phyloP scores from a whole-genome alignment of 768 basidiomycete genomes.

The Paxillus involutus region DNA sequence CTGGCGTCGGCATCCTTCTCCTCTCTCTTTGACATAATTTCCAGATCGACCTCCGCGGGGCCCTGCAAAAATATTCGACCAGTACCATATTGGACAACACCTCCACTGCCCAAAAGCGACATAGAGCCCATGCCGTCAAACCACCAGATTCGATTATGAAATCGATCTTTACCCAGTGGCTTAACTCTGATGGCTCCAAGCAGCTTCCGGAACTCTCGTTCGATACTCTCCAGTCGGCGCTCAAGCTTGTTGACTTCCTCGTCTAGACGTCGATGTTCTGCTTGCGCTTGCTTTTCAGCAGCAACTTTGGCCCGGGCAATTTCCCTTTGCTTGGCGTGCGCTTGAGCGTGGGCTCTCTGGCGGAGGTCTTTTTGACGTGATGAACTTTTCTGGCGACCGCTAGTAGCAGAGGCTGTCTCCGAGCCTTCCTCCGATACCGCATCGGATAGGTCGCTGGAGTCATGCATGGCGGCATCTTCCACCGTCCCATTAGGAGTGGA shows the following conservation, averaged over 20 bases:
- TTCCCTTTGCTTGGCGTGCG: slow-evolving; percentile 78
- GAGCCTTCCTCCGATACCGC: slow-evolving; percentile 60
- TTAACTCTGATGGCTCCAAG: slow-evolving; percentile 83
- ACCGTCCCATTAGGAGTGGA: slow-evolving; percentile 39
- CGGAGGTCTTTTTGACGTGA: slow-evolving; percentile 52
- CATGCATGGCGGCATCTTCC: slow-evolving; percentile 61
- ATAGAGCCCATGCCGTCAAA: slow-evolving; percentile 94
- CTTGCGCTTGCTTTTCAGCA: slow-evolving; percentile 76
- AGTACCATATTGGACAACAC: slow-evolving; percentile 80
- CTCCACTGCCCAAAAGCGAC: slow-evolving; percentile 75
- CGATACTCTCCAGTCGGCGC: slow-evolving; percentile 79
- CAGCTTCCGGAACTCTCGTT: slow-evolving; percentile 91
- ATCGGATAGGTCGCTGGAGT: slow-evolving; percentile 75
- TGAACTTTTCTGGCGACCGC: slow-evolving; percentile 42
- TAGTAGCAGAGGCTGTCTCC: slow-evolving; percentile 52
- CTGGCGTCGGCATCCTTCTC: slow-evolving; percentile 55
- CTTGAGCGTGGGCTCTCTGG: slow-evolving; percentile 51
- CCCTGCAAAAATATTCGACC: slow-evolving; percentile 94
- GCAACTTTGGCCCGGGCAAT: slow-evolving; percentile 75
- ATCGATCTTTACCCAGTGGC: slow-evolving; percentile 89
- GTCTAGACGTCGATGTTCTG: slow-evolving; percentile 80
- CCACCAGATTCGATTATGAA: slow-evolving; percentile 98
- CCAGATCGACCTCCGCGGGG: slow-evolving; percentile 77
- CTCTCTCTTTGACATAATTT: slow-evolving; percentile 59
- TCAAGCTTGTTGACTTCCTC: slow-evolving; percentile 87